These are phyloP conservation scores for Botrytis squamosa DNA, from an alignment of 2,329 filamentous ascomycete species.

Conservation along the genomic window DNA sequence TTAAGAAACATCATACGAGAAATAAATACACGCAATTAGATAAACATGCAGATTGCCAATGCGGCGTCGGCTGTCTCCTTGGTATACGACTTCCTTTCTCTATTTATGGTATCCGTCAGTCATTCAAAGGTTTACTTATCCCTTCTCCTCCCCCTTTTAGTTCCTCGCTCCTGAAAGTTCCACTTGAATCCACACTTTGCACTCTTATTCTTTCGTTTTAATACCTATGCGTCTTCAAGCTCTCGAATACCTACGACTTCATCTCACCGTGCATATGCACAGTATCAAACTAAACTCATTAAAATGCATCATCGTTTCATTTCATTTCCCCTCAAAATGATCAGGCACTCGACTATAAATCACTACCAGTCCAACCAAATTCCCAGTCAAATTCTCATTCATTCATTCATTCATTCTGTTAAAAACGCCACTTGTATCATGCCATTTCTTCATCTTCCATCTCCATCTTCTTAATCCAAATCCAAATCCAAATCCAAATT, in stretches of 20 bases:
- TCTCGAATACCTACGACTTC: not conserved
- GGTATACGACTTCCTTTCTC: not conserved
- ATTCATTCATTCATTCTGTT: not conserved
- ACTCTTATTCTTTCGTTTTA: not conserved
- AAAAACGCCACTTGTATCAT: conserved; percentile 73
- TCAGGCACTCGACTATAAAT: not conserved
- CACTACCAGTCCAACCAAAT: not conserved
- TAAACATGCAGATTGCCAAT: not conserved
- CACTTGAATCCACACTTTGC: not conserved
- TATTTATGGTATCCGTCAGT: not conserved
- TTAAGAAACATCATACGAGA: not conserved
- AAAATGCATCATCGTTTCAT: conserved; percentile 56
- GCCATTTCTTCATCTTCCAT: conserved; percentile 27
- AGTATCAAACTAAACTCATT: not conserved
- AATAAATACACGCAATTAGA: not conserved
- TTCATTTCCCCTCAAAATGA: conserved; percentile 72
- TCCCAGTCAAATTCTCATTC: not conserved
- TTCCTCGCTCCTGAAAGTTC: not conserved
- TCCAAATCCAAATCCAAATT: not conserved
- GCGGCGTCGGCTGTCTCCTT: not conserved
- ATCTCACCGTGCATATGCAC: not conserved
- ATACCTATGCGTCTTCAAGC: not conserved
- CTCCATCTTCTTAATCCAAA: not conserved
- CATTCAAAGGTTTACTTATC: not conserved
- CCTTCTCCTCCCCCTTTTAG: not conserved